Conservation (phyloP, 768 basidiomycete species). For the Leccinum uliginosum region DNA sequence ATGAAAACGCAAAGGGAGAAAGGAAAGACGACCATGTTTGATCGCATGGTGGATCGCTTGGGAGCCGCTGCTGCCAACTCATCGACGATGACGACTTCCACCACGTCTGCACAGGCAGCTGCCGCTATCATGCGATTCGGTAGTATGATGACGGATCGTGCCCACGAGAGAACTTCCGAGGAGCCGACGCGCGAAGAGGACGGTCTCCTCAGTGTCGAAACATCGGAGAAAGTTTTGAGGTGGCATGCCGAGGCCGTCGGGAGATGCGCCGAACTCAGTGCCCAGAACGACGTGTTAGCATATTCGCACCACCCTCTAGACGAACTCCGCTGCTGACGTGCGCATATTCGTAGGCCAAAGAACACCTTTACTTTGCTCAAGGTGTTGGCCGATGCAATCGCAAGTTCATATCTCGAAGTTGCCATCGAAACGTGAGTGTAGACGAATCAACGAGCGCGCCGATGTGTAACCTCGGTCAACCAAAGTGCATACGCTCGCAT, state of each 20-base stretch:
- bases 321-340: conserved; percentile 3
- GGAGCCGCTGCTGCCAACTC: conserved; percentile 70
- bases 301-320: neutral
- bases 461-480: conserved; percentile 2
- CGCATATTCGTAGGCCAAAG: conserved; percentile 60
- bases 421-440: conserved; percentile 84
- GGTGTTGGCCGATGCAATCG: conserved; percentile 83
- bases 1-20: conserved; percentile 53
- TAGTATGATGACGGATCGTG: conserved; percentile 58
- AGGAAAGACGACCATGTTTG: conserved; percentile 76
- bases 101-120: conserved; percentile 79
- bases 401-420: conserved; percentile 80
- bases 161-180: conserved; percentile 51
- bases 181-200: conserved; percentile 78
- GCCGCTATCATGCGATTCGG: conserved; percentile 88
- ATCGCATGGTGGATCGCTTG: conserved; percentile 85
- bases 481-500: conserved; percentile 65
- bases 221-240: conserved; percentile 87
- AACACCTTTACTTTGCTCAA: conserved; percentile 80
- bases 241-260: conserved; percentile 99
- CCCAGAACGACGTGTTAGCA: conserved; percentile 78
- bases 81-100: conserved; percentile 51
- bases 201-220: conserved; percentile 67
- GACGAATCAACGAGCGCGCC: neutral
- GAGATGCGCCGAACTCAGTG: conserved; percentile 85